These are phyloP conservation scores for Diaporthe citrichinensis DNA, from an alignment of 2,329 filamentous ascomycete genomes.

Conservation along the genomic window DNA sequence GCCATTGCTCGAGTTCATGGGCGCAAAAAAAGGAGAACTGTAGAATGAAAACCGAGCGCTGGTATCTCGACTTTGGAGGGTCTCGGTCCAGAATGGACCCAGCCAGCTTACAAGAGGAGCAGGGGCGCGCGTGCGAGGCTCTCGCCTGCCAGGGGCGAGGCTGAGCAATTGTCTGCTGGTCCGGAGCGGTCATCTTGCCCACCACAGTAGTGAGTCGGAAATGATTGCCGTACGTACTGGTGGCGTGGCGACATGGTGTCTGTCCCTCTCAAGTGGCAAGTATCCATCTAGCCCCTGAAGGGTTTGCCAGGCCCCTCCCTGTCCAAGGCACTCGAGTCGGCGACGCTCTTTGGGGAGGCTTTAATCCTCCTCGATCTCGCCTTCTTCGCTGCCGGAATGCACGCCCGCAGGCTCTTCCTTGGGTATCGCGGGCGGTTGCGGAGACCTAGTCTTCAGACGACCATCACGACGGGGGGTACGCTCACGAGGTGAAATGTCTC, in stretches of 20 bases:
- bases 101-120: neutral
- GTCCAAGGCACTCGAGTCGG: slow-evolving; percentile 41
- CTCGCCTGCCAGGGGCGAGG: slow-evolving; percentile 6
- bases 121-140: neutral
- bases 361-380: slow-evolving; percentile 92
- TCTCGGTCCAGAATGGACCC: neutral
- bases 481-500: slow-evolving; percentile 72
- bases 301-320: neutral
- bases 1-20: neutral
- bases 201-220: slow-evolving; percentile 41
- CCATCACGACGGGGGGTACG: slow-evolving; percentile 71
- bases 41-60: neutral
- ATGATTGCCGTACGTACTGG: slow-evolving; percentile 42
- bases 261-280: neutral
- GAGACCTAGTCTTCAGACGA: slow-evolving; percentile 69
- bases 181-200: slow-evolving; percentile 43
- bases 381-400: slow-evolving; percentile 94
- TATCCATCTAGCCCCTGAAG: neutral
- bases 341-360: slow-evolving; percentile 43
- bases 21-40: neutral
- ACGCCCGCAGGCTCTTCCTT: slow-evolving; percentile 73
- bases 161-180: slow-evolving; percentile 40
- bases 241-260: slow-evolving; percentile 41
- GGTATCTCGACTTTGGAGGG: neutral
- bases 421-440: slow-evolving; percentile 52